These are phyloP conservation scores for Nosema granulosis DNA, from an alignment of 371 early-diverging fungal genomes.

Conservation along the genomic window DNA sequence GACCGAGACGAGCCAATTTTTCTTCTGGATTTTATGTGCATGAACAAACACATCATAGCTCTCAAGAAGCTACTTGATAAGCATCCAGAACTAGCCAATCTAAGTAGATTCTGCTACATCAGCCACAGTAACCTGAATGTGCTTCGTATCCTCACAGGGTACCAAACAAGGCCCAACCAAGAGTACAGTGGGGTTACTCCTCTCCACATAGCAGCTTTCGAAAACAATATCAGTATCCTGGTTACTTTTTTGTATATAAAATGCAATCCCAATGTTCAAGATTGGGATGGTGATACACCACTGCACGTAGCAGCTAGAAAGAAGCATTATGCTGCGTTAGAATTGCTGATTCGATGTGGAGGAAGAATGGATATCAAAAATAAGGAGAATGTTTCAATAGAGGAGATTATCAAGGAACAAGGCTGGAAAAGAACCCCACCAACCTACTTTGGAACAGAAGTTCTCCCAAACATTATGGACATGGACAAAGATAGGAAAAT, in stretches of 20 bases:
- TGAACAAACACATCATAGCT: conserved; percentile 17
- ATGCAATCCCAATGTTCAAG: conserved; percentile 18
- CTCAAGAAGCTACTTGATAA: conserved; percentile 43
- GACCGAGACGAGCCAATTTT: conserved; percentile 49
- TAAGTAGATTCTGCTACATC: conserved; percentile 40
- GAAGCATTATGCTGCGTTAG: conserved; percentile 11
- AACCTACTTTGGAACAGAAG: not conserved
- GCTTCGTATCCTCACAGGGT: conserved; percentile 36
- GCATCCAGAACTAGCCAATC: conserved; percentile 24
- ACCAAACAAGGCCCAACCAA: conserved; percentile 25
- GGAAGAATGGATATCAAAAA: conserved; percentile 36
- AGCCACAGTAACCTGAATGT: conserved; percentile 29
- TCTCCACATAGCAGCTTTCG: conserved; percentile 32
- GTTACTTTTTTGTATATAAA: conserved; percentile 20
- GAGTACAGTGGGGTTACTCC: conserved; percentile 49
- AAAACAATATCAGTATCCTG: conserved; percentile 3
- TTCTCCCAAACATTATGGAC: conserved; percentile 9
- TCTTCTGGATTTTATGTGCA: conserved; percentile 54
- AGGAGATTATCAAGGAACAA: conserved; percentile 11
- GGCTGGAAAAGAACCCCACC: not conserved
- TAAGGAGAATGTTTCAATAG: conserved; percentile 1
- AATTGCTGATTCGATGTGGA: conserved; percentile 30
- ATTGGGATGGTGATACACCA: conserved; percentile 25
- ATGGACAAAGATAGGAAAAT: conserved; percentile 1
- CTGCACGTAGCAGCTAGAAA: conserved; percentile 30